Base-by-base conservation (phyloP, 192 early-diverging fungal species). In the Gonapodya sp. region DNA sequence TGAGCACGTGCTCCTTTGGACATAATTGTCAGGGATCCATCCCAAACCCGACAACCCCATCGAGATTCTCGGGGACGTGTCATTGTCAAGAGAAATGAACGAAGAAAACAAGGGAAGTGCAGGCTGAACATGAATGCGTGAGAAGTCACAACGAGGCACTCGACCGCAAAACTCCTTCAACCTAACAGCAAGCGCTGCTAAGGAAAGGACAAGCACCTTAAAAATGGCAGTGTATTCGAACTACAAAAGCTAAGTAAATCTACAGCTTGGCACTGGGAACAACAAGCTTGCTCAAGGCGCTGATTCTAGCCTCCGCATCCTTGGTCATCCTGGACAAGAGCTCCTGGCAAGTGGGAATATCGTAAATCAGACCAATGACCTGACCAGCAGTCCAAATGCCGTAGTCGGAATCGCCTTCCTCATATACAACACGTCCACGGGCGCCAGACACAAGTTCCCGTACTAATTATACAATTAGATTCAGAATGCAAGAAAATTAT, bases 301-400 rank as follows among this genome's bases (percentile, higher is more conserved):
- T 64, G 24, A 64, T 64, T 64, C 46, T 8, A 24, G 83, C 79
- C 78, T 89, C 89, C 34, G 87, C 87, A 81, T 88, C 87, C 31
- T 81, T 35, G 34, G 86, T 89, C 79, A 93, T 94, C 77, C 90
- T 84, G 36, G 79, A 82, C 64, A 89, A 79, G 0, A 94, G 83
- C 0, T 87, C 93, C 34, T 92, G 82, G 84, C 93, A 94, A 0
- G 92, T 91, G 35, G 93, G 93, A 82, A 93, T 94, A 84, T 94
- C 93, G 31, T 93, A 86, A 83, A 94, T 94, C 35, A 94, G 78
- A 34, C 92, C 92, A 78, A 91, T 84, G 37, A 92, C 91, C 84
- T 91, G 90, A 33, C 92, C 92, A 31, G 92, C 92, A 36, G 87
- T 86, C 89, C 87, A 90, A n/a, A 89, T 84, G 81, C 89, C 89